phyloP scores from a whole-genome alignment of 2,329 filamentous ascomycete genomes.

The Exophiala sideris region DNA sequence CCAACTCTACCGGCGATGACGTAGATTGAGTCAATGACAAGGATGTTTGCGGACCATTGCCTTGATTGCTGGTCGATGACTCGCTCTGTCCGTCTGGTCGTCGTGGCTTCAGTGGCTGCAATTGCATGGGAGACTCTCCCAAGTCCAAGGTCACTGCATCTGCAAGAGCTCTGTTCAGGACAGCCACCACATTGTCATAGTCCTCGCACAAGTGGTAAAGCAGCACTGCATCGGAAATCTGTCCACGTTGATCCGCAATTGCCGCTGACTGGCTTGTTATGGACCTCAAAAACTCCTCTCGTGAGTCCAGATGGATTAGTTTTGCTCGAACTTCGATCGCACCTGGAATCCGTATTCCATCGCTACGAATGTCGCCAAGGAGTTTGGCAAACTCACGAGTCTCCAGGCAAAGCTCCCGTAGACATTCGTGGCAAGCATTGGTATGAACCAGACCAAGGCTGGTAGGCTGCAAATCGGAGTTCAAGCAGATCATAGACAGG shows the following conservation, averaged over 20 bases:
- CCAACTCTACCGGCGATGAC: slow-evolving; percentile 63
- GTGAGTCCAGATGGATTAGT: slow-evolving; percentile 74
- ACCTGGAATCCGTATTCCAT: slow-evolving; percentile 80
- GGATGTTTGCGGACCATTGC: slow-evolving; percentile 40
- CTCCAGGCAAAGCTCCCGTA: slow-evolving; percentile 93
- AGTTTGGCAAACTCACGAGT: slow-evolving; percentile 92
- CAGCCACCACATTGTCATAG: slow-evolving; percentile 87
- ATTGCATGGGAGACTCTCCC: slow-evolving; percentile 72
- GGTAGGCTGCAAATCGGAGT: slow-evolving; percentile 69
- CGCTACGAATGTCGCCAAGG: slow-evolving; percentile 82
- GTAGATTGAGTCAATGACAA: slow-evolving; percentile 61
- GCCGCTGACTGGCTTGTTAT: slow-evolving; percentile 90
- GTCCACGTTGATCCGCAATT: slow-evolving; percentile 87
- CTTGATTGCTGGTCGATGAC: slow-evolving; percentile 34
- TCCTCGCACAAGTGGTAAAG: slow-evolving; percentile 93
- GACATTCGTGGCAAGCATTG: slow-evolving; percentile 81
- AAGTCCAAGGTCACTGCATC: slow-evolving; percentile 85
- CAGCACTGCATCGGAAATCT: slow-evolving; percentile 84
- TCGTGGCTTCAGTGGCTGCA: slow-evolving; percentile 73
- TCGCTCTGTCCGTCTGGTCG: slow-evolving; percentile 43
- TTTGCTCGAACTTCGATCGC: slow-evolving; percentile 80
- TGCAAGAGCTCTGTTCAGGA: slow-evolving; percentile 85
- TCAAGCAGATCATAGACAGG: slow-evolving; percentile 84
- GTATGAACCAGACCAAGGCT: slow-evolving; percentile 73
- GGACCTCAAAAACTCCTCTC: slow-evolving; percentile 82